Base-by-base conservation (phyloP, 768 basidiomycete genomes). In the Russula foetens region DNA sequence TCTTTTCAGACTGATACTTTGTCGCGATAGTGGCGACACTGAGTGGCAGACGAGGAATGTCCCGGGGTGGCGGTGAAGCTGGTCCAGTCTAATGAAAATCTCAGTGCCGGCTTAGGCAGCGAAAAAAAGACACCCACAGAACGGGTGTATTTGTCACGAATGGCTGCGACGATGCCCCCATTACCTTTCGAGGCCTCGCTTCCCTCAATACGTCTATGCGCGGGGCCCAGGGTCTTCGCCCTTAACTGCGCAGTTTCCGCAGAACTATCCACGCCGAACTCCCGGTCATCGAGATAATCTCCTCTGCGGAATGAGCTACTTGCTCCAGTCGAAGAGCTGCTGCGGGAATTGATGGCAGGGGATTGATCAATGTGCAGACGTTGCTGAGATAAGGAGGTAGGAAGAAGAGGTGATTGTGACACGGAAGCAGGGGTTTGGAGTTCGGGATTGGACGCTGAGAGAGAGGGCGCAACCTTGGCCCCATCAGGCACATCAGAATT, bases 1-100 rank as follows among this genome's bases (percentile, higher is more conserved):
- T 48, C 4, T 12, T 43, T 35, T 63, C 59, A 11, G 63, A 41
- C 47, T 66, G 63, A 64, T 87, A 90, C 33, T 82, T 81, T 41
- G 78, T 79, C 2, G 87, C 85, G 14, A 90, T 72, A 63, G 82
- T 78, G 9, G 77, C 79, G 26, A 88, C 87, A 46, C 83, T 87
- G 53, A 81, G 70, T 1, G 85, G 83, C 26, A 87, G 70, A 19
- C 81, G 81, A 35, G 86, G 86, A 12, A 85, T 66, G 52, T 88
- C 85, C 65, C 79, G 82, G 29, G 79, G 81, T 14, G 77, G 76
- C 15, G 83, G 83, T 12, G 84, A 83, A 0, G 75, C 68, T 3
- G 78, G 74, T 12, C 76, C 80, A 51, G 81, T 71, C 85, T 84
- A 61, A 11, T 56, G 24, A 51, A 9, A 39, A n/a, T 39, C 31